Evolutionary conservation across 495 filamentous ascomycete species (phyloP).

Genomic region (Elaphomyces granulatus): DNA sequence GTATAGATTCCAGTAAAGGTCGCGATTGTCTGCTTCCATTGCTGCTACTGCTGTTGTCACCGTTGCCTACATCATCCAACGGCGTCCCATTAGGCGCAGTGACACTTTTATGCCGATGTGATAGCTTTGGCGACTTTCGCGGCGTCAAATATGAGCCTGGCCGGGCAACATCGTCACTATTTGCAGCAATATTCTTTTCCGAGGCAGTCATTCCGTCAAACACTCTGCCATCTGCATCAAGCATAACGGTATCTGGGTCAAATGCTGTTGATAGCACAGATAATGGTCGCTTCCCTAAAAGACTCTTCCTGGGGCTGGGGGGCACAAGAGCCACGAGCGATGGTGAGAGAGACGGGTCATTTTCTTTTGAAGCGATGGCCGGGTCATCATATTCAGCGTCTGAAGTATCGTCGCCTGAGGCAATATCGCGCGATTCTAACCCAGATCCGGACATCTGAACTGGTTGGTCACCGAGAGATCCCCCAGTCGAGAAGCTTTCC

Average conservation of each 20-base stretch:
- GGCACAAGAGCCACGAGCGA: conserved; percentile 19
- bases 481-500: too few relatives aligned
- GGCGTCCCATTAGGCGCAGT: too few relatives aligned
- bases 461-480: too few relatives aligned
- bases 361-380: conserved; percentile 32
- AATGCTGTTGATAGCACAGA: conserved; percentile 19
- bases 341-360: conserved; percentile 33
- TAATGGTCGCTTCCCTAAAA: conserved; percentile 30
- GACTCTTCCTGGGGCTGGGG: conserved; percentile 13
- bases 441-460: not conserved
- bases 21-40: too few relatives aligned
- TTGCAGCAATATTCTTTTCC: conserved; percentile 31
- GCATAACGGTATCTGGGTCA: conserved; percentile 15
- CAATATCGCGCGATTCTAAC: not conserved
- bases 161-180: conserved; percentile 9
- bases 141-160: too few relatives aligned
- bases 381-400: conserved; percentile 7
- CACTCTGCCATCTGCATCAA: conserved; percentile 7
- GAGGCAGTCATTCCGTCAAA: conserved; percentile 20
- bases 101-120: too few relatives aligned
- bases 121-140: too few relatives aligned
- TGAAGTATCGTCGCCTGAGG: conserved; percentile 3
- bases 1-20: too few relatives aligned
- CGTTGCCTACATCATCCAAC: too few relatives aligned
- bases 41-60: too few relatives aligned